A percentile compares a stretch with the other conserved stretches of the same genome.
Conservation (phyloP, 2,329 filamentous ascomycete species). For the Didymella arachidicola region DNA sequence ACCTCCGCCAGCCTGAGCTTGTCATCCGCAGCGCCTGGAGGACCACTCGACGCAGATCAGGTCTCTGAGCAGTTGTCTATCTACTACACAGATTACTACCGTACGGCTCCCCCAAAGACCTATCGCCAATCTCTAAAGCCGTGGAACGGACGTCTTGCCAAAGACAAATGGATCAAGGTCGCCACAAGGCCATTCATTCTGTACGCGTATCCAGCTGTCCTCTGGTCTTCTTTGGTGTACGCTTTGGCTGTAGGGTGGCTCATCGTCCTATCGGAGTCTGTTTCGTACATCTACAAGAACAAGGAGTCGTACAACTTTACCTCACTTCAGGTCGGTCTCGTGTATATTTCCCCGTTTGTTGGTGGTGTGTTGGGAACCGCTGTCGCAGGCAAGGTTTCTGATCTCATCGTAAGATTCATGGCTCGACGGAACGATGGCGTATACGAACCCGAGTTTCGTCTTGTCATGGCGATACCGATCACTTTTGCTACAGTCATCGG, state of each 20-base stretch:
- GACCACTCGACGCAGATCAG: conserved; percentile 27
- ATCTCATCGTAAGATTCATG: conserved; percentile 84
- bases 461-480: conserved; percentile 75
- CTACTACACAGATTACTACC: conserved; percentile 74
- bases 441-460: conserved; percentile 86
- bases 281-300: conserved; percentile 79
- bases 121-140: conserved; percentile 77
- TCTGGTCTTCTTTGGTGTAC: conserved; percentile 89
- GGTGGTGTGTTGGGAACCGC: conserved; percentile 79
- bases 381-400: conserved; percentile 86
- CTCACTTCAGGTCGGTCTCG: conserved; percentile 79
- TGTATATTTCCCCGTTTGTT: conserved; percentile 90
- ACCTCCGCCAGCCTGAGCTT: conserved; percentile 20
- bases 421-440: conserved; percentile 86
- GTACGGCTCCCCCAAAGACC: conserved; percentile 70
- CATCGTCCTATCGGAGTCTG: conserved; percentile 89
- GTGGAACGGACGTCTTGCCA: conserved; percentile 75
- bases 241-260: conserved; percentile 91
- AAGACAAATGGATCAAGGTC: conserved; percentile 81
- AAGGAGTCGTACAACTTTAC: conserved; percentile 78
- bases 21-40: conserved; percentile 14
- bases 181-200: conserved; percentile 83
- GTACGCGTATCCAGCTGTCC: conserved; percentile 84
- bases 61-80: conserved; percentile 40
- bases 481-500: conserved; percentile 80